Evolutionary conservation across 164 flowering plant species (phyloP).

Genomic region (Magnolia officinalis): DNA sequence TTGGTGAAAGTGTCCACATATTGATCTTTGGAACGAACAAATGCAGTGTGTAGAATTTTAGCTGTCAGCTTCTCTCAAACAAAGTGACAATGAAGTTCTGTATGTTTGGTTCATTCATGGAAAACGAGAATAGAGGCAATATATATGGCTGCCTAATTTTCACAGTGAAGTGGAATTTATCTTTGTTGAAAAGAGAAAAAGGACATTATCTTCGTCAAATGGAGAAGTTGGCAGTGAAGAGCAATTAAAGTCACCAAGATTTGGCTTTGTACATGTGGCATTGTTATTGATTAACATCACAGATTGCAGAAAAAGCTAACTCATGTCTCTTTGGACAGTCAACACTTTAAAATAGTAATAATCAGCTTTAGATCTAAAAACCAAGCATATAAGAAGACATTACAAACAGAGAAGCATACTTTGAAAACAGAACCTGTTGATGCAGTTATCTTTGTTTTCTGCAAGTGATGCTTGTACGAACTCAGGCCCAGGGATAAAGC

Average conservation of each 20-base stretch:
- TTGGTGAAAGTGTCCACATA: no score
- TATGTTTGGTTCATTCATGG: no score
- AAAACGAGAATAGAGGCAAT: no score
- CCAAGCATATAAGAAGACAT: background rate
- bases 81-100: no score
- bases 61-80: no score
- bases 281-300: background rate
- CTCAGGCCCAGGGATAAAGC: slow-evolving; percentile 24
- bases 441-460: slow-evolving; percentile 15
- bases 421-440: slow-evolving; percentile 16
- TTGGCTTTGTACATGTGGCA: background rate
- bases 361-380: background rate
- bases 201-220: no score
- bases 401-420: slow-evolving; percentile 11
- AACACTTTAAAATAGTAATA: background rate
- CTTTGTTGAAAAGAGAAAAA: no score
- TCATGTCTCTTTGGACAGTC: background rate
- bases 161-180: no score
- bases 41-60: no score
- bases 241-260: background rate
- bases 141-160: no score
- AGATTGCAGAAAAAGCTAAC: background rate
- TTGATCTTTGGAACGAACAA: no score
- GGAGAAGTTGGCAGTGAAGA: background rate
- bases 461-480: slow-evolving; percentile 22